These are phyloP conservation scores for Arthrobotrys megalospora DNA, from an alignment of 2,329 filamentous ascomycete genomes.

Conservation along the genomic window DNA sequence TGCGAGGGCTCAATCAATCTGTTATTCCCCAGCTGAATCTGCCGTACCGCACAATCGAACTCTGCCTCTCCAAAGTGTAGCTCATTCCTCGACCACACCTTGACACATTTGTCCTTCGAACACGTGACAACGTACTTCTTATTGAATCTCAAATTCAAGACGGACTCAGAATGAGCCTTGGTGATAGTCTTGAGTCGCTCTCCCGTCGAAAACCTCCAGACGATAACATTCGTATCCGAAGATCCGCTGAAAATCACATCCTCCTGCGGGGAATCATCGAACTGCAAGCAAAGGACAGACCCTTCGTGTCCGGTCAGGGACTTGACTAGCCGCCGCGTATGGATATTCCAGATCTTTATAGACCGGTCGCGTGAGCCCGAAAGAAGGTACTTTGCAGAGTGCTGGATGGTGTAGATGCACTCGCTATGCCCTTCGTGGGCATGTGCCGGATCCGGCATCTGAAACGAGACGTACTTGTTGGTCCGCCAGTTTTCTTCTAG, in stretches of 20 bases:
- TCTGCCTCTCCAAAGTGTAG: constrained; percentile 73
- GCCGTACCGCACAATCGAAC: constrained; percentile 55
- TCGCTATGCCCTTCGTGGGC: constrained; percentile 88
- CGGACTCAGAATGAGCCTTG: constrained; percentile 87
- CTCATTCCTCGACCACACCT: constrained; percentile 87
- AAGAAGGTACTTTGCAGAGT: constrained; percentile 85
- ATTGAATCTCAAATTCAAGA: constrained; percentile 93
- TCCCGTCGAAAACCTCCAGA: constrained; percentile 95
- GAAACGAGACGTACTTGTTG: constrained; percentile 86
- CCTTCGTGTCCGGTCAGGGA: constrained; percentile 83
- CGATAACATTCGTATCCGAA: constrained; percentile 89
- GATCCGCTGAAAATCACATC: constrained; percentile 96
- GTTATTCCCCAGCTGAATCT: constrained; percentile 62
- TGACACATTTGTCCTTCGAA: constrained; percentile 97
- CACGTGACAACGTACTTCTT: constrained; percentile 93
- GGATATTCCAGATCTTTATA: constrained; percentile 90
- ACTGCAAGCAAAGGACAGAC: constrained; percentile 94
- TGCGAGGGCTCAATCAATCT: constrained; percentile 56
- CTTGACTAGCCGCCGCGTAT: constrained; percentile 82
- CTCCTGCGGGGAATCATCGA: constrained; percentile 87
- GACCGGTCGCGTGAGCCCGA: constrained; percentile 92
- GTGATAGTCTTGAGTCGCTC: constrained; percentile 82
- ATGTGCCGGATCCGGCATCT: constrained; percentile 86
- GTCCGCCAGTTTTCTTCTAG: constrained; percentile 93
- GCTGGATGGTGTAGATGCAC: constrained; percentile 96